Evolutionary conservation across 805 yeast genomes (phyloP), one percentile per base, ranked within the genome.

Genomic region (Crinitomyces ghanaensis): DNA sequence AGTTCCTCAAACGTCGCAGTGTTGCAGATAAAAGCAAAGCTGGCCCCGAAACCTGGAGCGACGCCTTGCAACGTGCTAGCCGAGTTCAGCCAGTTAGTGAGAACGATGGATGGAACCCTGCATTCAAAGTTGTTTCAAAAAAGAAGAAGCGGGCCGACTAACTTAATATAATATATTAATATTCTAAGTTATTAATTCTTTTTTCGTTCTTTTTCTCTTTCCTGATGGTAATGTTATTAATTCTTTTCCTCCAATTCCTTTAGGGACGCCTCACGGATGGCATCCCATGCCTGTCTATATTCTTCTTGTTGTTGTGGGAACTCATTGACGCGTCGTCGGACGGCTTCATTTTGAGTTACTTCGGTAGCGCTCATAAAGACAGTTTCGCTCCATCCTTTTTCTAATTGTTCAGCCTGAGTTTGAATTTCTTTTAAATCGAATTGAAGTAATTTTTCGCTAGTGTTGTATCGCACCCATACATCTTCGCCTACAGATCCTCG

Each of bases 401-500:
- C 79, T 43, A 70, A 61, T 12, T 59, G 44, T 53, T 82, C 84
- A 27, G 91, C 84, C 56, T 83, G 95, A 35, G 54, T 59, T 4
- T 81, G 76, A 30, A 84, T 65, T 38, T 77, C 86, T 54, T 74
- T 71, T 43, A 91, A 60, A 56, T 91, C 97, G 18, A 78, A 52
- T 48, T 85, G 94, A 46, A 80, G 79, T 40, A 85, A 54, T 56
- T 83, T 82, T 37, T 69, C 70, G 43, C 83, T 85, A 31, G 83
- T 70, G 44, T 74, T 76, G 56, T 70, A 85, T 46, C 91, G 76
- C 54, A 80, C 78, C 68, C 72, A 79, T 22, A 82, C 63, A 34
- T 81, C 94, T 49, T 91, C 97, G 21, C 96, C 96, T 41, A 91
- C 76, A 12, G 85, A 74, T 0, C 97, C 97, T 34, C 72, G 73